Evolutionary conservation across 2,329 filamentous ascomycete genomes (phyloP), one percentile per base, ranked within the genome.

Genomic region (Cryphonectria carpinicola): DNA sequence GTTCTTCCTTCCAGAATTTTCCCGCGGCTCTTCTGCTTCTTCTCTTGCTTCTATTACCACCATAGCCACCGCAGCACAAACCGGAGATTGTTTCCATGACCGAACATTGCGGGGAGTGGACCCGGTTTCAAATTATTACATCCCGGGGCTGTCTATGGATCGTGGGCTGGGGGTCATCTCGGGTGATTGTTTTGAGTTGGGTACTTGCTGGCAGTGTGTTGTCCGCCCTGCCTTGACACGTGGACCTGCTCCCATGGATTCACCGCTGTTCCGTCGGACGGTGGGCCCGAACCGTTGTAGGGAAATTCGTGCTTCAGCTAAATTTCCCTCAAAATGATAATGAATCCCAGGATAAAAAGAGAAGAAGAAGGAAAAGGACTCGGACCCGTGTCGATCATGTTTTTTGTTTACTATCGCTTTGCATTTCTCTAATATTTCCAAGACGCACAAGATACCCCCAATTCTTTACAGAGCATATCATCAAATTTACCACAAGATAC

Each of bases 261-360:
- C 58, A 61, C 58, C 58, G 58, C 58, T 61, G 58, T 61, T 61
- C 35, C 39, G 35, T 22, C 39, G 19, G 35, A n/a, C 35, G 32
- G 58, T 61, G 58, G 58, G 35, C 58, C 35, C 58, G 46, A 39
- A 10, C 35, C 17, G 19, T 22, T 39, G 32, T n/a, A 37, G 39
- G 58, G 32, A 37, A 32, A 61, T 25, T 22, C 58, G 19, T n/a
- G 22, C 35, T 2, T 61, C 58, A 39, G 4, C 22, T 25, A 58
- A 58, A 58, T 58, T 61, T 61, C 58, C 58, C 58, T 37, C 58
- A 61, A 22, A 25, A 39, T 61, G 58, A 61, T 58, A 58, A 58
- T 49, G 22, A 49, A n/a, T 32, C 54, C 28, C 4, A 19, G 25
- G 5, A 62, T 19, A 41, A 11, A 6, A 41, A 39, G 37, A 39